A percentile compares a stretch with the other conserved stretches of the same genome.
Evolutionary conservation across 805 yeast species (phyloP).

Genomic region (Starmerella apis): DNA sequence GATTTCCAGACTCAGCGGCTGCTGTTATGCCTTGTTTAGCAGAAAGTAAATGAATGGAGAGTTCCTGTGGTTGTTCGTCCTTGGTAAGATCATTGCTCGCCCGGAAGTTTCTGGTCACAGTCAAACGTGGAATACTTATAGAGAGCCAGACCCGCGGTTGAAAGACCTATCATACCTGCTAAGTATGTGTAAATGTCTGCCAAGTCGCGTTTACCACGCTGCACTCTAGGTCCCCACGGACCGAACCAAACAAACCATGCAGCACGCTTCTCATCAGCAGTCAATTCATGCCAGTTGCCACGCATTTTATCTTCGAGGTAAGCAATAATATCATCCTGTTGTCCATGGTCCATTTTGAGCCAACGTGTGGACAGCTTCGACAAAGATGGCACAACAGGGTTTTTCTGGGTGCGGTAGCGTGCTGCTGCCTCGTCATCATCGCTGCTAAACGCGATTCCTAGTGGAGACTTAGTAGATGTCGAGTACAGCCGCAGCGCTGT

Average conservation of each 20-base stretch:
- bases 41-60: too few relatives aligned
- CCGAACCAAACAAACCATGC: conserved; percentile 31
- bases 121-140: conserved; percentile 23
- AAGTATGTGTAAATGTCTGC: conserved; percentile 15
- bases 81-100: too few relatives aligned
- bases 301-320: conserved; percentile 32
- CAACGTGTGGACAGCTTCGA: conserved; percentile 28
- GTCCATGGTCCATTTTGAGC: conserved; percentile 30
- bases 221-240: conserved; percentile 33
- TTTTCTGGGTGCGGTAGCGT: conserved; percentile 27
- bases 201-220: conserved; percentile 24
- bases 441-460: conserved; percentile 26
- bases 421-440: conserved; percentile 26
- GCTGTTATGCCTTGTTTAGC: too few relatives aligned
- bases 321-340: conserved; percentile 33
- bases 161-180: conserved; percentile 22
- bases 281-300: conserved; percentile 31
- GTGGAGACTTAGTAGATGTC: conserved; percentile 22
- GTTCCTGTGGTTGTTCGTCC: too few relatives aligned
- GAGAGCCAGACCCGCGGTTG: conserved; percentile 24
- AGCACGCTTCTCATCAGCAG: conserved; percentile 30
- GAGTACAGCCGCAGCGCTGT: conserved; percentile 1
- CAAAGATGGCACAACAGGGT: conserved; percentile 31
- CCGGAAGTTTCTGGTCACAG: conserved; percentile 7
- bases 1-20: not conserved